phyloP scores from a whole-genome alignment of 208 protist species.

The Balamuthia mandrillaris region DNA sequence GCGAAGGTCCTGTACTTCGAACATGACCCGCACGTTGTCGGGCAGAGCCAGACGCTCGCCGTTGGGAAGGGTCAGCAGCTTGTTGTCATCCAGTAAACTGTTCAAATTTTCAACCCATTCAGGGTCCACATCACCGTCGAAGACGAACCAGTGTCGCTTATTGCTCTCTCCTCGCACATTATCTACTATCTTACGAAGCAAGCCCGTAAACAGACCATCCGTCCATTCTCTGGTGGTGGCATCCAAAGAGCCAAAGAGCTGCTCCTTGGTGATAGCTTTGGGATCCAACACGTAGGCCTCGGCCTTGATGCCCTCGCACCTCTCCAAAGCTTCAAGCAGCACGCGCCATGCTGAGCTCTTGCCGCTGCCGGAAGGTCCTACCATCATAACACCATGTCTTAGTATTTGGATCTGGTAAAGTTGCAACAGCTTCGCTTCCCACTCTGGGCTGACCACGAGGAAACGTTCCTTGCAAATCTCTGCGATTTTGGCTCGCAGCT shows the following conservation, averaged over 20 bases:
- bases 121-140: slow-evolving; percentile 98
- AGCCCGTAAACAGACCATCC: slow-evolving; percentile 97
- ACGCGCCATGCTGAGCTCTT: slow-evolving; percentile 94
- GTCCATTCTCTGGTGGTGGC: slow-evolving; percentile 98
- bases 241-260: slow-evolving; percentile 97
- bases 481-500: slow-evolving; percentile 64
- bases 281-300: slow-evolving; percentile 94
- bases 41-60: slow-evolving; percentile 96
- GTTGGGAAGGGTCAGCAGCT: slow-evolving; percentile 98
- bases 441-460: slow-evolving; percentile 73
- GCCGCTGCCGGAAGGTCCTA: slow-evolving; percentile 94
- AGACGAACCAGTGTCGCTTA: slow-evolving; percentile 95
- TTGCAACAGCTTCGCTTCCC: slow-evolving; percentile 96
- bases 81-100: slow-evolving; percentile 98
- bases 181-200: slow-evolving; percentile 93
- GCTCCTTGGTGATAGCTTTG: slow-evolving; percentile 96
- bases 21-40: slow-evolving; percentile 93
- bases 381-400: slow-evolving; percentile 98
- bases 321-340: slow-evolving; percentile 88
- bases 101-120: slow-evolving; percentile 99
- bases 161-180: slow-evolving; percentile 75
- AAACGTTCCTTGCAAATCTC: slow-evolving; percentile 77
- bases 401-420: slow-evolving; percentile 93
- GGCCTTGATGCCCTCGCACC: slow-evolving; percentile 40
- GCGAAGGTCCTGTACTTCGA: slow-evolving; percentile 95